phyloP scores from a whole-genome alignment of 495 filamentous ascomycete species.

The Chaetomium fimeti region DNA sequence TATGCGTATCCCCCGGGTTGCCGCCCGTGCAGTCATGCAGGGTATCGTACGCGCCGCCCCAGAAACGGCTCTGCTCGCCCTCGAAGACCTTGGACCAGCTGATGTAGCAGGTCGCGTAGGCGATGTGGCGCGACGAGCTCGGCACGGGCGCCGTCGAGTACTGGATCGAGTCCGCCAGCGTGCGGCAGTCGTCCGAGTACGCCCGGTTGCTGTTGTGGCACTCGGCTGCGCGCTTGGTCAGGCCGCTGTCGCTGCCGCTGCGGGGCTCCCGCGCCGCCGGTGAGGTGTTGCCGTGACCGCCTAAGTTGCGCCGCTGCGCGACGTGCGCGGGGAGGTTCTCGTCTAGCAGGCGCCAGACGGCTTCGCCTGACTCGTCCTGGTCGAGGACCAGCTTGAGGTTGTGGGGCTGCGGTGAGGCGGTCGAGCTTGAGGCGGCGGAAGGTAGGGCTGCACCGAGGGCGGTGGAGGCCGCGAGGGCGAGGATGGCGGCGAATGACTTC shows the following conservation, averaged over 20 bases:
- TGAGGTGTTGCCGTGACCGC: neutral
- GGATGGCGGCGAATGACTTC: slow-evolving; percentile 1
- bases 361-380: neutral
- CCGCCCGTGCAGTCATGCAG: neutral
- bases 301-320: neutral
- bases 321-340: slow-evolving; percentile 5
- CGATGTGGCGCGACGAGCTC: slow-evolving; percentile 2
- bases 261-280: too few relatives aligned
- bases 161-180: slow-evolving; percentile 4
- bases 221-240: neutral
- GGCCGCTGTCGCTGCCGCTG: neutral
- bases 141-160: slow-evolving; percentile 4
- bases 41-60: neutral
- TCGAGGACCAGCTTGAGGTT: slow-evolving; percentile 1
- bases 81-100: slow-evolving; percentile 8
- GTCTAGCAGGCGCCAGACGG: neutral
- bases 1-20: neutral
- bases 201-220: slow-evolving; percentile 9
- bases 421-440: neutral
- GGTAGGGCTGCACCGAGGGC: neutral
- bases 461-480: slow-evolving; percentile 4
- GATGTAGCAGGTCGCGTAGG: slow-evolving; percentile 5
- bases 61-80: neutral
- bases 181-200: slow-evolving; percentile 1
- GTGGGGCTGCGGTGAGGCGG: neutral